Percentiles rank a stretch among this genome's conserved stretches.
Evolutionary conservation across 805 yeast genomes (phyloP).

Genomic region (Ascoidea rubescens): DNA sequence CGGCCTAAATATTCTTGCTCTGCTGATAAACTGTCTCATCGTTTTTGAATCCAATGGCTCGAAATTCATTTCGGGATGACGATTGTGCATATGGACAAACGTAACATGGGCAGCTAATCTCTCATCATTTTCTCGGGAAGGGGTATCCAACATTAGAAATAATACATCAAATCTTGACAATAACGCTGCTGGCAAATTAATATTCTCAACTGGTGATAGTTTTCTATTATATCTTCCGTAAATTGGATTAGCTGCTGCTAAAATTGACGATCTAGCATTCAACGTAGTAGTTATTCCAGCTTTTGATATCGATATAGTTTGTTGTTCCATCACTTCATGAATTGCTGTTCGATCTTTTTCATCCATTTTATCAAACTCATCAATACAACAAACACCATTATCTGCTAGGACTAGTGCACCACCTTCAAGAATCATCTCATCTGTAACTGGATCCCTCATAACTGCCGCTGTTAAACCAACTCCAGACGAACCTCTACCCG

Average conservation of each 20-base stretch:
- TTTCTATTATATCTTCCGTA: constrained; percentile 89
- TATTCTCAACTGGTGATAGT: constrained; percentile 86
- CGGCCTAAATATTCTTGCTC: constrained; percentile 79
- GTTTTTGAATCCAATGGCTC: constrained; percentile 68
- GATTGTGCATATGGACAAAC: constrained; percentile 86
- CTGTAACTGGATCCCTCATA: constrained; percentile 97
- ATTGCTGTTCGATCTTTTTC: constrained; percentile 94
- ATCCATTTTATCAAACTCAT: constrained; percentile 98
- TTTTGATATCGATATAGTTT: constrained; percentile 91
- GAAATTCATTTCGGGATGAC: constrained; percentile 66
- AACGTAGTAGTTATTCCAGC: constrained; percentile 95
- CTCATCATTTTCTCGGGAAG: constrained; percentile 68
- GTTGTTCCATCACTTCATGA: constrained; percentile 99
- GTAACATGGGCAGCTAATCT: constrained; percentile 88
- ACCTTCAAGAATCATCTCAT: constrained; percentile 95
- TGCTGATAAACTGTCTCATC: constrained; percentile 76
- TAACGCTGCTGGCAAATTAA: constrained; percentile 92
- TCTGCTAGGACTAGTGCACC: constrained; percentile 96
- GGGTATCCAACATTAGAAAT: constrained; percentile 76
- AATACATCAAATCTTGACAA: constrained; percentile 88
- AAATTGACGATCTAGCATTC: constrained; percentile 87
- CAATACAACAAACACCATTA: constrained; percentile 96
- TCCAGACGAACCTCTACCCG: constrained; percentile 98
- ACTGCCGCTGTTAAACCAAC: constrained; percentile 99
- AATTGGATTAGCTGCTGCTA: constrained; percentile 98